These are phyloP conservation scores for Venturia effusa DNA, from an alignment of 2,329 filamentous ascomycete species.

Conservation along the genomic window DNA sequence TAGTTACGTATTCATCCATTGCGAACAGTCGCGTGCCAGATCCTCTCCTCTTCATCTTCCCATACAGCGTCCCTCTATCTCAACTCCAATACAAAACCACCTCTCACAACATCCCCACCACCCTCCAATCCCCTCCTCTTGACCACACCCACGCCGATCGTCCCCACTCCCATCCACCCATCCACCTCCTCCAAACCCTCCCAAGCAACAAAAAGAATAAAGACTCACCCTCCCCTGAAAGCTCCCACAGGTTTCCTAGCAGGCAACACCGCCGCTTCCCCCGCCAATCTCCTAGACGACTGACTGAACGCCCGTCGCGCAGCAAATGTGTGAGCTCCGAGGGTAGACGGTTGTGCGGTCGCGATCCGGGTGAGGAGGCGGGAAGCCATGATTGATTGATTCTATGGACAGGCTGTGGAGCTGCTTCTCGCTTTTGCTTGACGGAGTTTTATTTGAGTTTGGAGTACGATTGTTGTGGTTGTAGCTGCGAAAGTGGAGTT, in stretches of 20 bases:
- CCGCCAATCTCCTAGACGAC: neutral
- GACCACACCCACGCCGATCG: neutral
- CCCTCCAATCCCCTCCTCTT: neutral
- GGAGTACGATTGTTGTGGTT: too few relatives aligned
- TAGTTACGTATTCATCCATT: neutral
- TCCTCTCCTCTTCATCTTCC: neutral
- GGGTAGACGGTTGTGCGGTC: neutral
- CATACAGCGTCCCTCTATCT: too few relatives aligned
- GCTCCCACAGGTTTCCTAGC: conserved; percentile 58
- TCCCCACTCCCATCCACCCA: neutral
- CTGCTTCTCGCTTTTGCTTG: too few relatives aligned
- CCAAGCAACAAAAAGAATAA: neutral
- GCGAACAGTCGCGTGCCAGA: neutral
- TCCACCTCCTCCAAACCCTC: neutral
- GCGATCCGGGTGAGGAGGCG: neutral
- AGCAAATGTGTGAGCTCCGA: neutral
- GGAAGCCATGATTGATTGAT: neutral
- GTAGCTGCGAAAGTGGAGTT: neutral
- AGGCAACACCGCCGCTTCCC: conserved; percentile 28
- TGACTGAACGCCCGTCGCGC: neutral
- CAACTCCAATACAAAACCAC: neutral
- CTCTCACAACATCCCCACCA: neutral
- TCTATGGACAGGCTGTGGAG: neutral
- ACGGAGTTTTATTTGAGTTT: too few relatives aligned
- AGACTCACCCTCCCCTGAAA: conserved; percentile 58